A percentile compares a stretch with the other conserved stretches of the same genome.
Conservation (phyloP, 768 basidiomycete genomes). For the Daedaleopsis sinensis region DNA sequence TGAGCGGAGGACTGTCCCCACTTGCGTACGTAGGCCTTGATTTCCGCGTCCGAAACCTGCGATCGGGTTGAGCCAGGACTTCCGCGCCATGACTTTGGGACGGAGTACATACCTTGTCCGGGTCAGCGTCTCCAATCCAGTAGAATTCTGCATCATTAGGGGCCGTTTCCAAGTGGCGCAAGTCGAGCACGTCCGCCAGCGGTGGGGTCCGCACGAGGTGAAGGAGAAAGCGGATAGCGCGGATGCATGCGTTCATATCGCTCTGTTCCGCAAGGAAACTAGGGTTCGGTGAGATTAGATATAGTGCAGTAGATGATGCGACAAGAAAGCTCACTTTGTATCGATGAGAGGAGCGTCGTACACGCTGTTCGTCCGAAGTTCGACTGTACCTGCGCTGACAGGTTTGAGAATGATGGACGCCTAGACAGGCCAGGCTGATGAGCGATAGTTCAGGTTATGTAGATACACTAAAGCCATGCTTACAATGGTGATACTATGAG, state of each 20-base stretch:
- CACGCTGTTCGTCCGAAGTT: conserved; percentile 39
- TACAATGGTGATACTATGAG: background rate
- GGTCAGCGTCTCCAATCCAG: conserved; percentile 15
- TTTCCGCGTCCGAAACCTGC: conserved; percentile 2
- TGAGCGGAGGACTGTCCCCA: background rate
- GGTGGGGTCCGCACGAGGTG: conserved; percentile 43
- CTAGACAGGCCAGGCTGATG: background rate
- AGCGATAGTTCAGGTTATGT: background rate
- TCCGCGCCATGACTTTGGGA: background rate
- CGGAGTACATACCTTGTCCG: conserved; percentile 2
- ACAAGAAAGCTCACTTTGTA: conserved; percentile 36
- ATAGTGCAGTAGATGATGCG: no score
- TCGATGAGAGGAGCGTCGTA: conserved; percentile 44
- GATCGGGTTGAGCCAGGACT: background rate
- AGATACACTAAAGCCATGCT: background rate
- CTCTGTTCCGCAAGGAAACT: conserved; percentile 45
- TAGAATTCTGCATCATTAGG: background rate
- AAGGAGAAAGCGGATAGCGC: conserved; percentile 39
- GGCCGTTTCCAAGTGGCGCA: background rate
- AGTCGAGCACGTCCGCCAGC: conserved; percentile 36
- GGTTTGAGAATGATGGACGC: conserved; percentile 33
- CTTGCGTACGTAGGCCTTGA: background rate
- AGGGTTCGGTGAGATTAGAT: conserved; percentile 11
- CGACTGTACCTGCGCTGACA: conserved; percentile 40
- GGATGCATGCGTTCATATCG: conserved; percentile 40